These are phyloP conservation scores for Zizania latifolia DNA, from an alignment of 176 grass and related monocot species.

Conservation along the genomic window DNA sequence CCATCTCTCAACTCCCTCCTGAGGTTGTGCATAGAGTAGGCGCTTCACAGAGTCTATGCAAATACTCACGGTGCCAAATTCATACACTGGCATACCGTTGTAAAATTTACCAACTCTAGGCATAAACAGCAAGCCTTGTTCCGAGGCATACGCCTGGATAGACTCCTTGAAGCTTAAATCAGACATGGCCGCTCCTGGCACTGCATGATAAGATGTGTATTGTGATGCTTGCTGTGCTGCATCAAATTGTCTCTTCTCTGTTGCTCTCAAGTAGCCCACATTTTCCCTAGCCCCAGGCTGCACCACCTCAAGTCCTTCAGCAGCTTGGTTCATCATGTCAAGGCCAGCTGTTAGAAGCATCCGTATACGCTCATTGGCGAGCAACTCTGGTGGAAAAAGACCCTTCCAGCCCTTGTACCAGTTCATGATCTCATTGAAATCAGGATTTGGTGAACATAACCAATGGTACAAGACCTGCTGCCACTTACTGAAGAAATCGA, in stretches of 20 bases:
- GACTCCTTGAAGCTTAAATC: conserved; percentile 89
- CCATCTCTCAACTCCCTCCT: conserved; percentile 69
- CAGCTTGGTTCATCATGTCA: conserved; percentile 91
- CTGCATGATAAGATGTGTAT: conserved; percentile 26
- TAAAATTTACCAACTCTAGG: conserved; percentile 83
- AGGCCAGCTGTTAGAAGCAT: conserved; percentile 60
- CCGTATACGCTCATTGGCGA: conserved; percentile 67
- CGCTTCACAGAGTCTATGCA: conserved; percentile 77
- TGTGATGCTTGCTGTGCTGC: conserved; percentile 54
- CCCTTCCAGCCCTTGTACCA: conserved; percentile 89
- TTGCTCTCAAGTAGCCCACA: conserved; percentile 54
- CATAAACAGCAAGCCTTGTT: conserved; percentile 72
- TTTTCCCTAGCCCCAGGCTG: conserved; percentile 68
- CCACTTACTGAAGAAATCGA: conserved; percentile 92
- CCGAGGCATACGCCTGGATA: conserved; percentile 78
- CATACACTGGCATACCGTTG: conserved; percentile 74
- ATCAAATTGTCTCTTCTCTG: conserved; percentile 75
- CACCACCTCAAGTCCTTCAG: conserved; percentile 65
- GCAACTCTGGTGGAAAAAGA: conserved; percentile 66
- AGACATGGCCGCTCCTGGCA: conserved; percentile 26
- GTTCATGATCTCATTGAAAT: conserved; percentile 77
- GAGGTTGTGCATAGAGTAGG: conserved; percentile 64
- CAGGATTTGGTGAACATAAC: conserved; percentile 67
- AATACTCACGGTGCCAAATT: conserved; percentile 68
- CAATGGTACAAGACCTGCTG: conserved; percentile 79